Evolutionary conservation across 179 eudicot species (phyloP).

Genomic region (Spergularia azorica): DNA sequence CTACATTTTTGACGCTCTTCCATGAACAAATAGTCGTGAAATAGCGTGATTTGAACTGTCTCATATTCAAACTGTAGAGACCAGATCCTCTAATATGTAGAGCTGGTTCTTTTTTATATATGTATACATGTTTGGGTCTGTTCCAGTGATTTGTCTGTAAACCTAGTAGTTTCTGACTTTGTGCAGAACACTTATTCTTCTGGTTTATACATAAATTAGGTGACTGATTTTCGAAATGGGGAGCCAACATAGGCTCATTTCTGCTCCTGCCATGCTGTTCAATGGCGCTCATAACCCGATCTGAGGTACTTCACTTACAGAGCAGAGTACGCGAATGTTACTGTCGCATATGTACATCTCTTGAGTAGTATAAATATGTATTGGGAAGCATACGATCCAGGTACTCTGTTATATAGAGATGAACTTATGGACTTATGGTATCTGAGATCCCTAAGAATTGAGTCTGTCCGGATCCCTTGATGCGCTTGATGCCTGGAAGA

Average conservation of each 20-base stretch:
- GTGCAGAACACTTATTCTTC: background rate
- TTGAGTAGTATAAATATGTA: no score
- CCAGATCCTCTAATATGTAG: conserved; percentile 7
- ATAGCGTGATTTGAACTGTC: background rate
- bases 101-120: background rate
- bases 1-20: background rate
- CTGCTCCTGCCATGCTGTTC: no score
- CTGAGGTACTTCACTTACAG: no score
- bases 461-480: no score
- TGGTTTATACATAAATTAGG: background rate
- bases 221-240: background rate
- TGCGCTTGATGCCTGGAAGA: no score
- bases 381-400: no score
- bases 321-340: no score
- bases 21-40: background rate
- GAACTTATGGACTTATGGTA: no score
- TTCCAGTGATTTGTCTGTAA: background rate
- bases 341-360: no score
- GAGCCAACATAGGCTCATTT: background rate
- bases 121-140: conserved; percentile 5
- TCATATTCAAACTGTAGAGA: conserved; percentile 10
- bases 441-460: no score
- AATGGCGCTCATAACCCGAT: no score
- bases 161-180: background rate
- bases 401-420: no score